Base-by-base conservation (phyloP, 2,329 filamentous ascomycete species). In the Alternaria atra region DNA sequence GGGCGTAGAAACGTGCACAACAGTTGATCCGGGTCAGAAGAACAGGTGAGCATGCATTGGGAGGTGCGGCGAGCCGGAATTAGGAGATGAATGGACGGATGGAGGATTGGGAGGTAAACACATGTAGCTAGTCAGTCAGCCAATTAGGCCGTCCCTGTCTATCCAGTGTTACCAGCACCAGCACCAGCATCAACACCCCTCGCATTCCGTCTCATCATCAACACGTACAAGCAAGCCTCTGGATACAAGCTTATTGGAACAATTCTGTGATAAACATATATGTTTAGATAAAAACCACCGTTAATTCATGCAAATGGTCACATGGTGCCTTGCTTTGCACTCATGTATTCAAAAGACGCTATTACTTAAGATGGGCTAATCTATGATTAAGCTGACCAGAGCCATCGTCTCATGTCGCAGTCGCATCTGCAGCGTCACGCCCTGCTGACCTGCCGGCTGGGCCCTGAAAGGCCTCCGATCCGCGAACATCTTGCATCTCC, bases 401-500 rank as follows among this genome's bases (percentile, higher is more conserved):
- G 32, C 15, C 23, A 27, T 25, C 43, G 32, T 52, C 48, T 60
- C 68, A 69, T 35, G 57, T 55, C 44, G 61, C 53, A 58, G 60
- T 58, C 34, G 52, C 30, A 30, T 60, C 64, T 48, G 56, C 50
- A 34, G 60, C 58, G 32, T 70, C 66, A 40, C 64, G 63, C 46
- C 52, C 61, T 52, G 60, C 61, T 52, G 60, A 58, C 57, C 73
- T 69, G 47, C 64, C 60, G 12, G 53, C 59, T 15, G 77, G 77
- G 17, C 77, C 78, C 63, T 80, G 73, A 47, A 79, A 80, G 27
- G 70, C 72, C 23, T 66, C 68, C 29, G 69, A 65, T 30, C 64
- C 60, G 32, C 67, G 57, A 29, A 77, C 73, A 61, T 81, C 77
- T 60, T 92, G 89, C 90, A 97, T 90, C 78, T 96, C 92, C 72